Evolutionary conservation across 805 yeast species (phyloP), one percentile per base, ranked within the genome.

Genomic region (Pichia gijzeniarum): DNA sequence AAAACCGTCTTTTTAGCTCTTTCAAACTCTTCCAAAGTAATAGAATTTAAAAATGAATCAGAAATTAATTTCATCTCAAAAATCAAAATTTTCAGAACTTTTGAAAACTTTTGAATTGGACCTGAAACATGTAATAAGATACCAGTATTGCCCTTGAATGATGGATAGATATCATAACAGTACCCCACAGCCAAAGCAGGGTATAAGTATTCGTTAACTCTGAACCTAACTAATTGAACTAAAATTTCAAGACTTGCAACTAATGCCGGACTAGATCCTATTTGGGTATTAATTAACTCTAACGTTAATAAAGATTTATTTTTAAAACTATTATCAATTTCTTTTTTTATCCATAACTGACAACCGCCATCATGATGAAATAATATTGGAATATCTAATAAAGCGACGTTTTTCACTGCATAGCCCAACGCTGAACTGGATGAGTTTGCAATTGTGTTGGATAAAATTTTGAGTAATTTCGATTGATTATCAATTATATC

Each of bases 51-150:
- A 17, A 53, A 43, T 5, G 51, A 40, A 0, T 21, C 31, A 3
- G 61, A 44, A 1, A 68, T 41, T 0, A 43, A 28, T n/a, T 53
- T 52, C 6, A 77, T 47, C 25, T 62, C 67, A 2, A 47, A 45
- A 4, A 71, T 44, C 0, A 80, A 59, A 1, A 53, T 45, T 4
- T 52, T 44, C 4, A 77, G 44, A 2, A 79, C 59, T 3, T 49
- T 48, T 3, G 48, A 42, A 4, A 74, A 61, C 1, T 76, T 73
- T 25, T 61, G 60, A 0, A 59, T 53, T n/a, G 73, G 72, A 0
- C 93, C 91, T 22, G 73, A 63, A 1, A 79, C 57, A 3, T 72
- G 73, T n/a, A 83, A 53, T 0, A 72, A 60, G 6, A 84, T 56
- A 6, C 81, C 73, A 1, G 72, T 69, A 42, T 72, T 77, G 4